Base-by-base conservation (phyloP, 1,139 yeast genomes). In the Torulaspora pretoriensis region DNA sequence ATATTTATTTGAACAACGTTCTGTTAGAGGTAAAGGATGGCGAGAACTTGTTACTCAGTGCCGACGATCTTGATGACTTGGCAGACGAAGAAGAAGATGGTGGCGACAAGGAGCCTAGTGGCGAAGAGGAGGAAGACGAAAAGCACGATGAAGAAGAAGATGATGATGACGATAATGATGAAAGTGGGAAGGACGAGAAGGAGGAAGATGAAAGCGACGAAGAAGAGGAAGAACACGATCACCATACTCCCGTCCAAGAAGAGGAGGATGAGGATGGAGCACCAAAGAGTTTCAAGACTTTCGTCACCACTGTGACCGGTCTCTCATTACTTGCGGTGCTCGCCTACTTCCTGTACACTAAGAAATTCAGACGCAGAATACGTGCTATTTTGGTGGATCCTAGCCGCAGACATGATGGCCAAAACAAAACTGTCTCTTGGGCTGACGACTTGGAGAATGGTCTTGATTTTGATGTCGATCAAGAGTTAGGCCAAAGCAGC, bases 381-480 rank as follows among this genome's bases (percentile, higher is more conserved):
- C 57, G 52, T 32, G 62, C 68, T 1, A 64, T 63, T 7, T 43
- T 65, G 27, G 58, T 58, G 33, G 56, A 53, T 23, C 56, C 52
- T 35, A 54, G 50, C 10, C 46, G 41, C 28, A 51, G 51, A 24
- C 51, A 48, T 35, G 52, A 48, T 12, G 30, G 50, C 33, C 42
- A 48, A 2, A 60, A 59, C 43, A 65, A 65, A 46, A 54, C 61
- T 8, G 69, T 63, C 2, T 59, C 68, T 2, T 63, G 69, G 68
- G 67, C 67, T 2, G 67, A 64, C 44, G 64, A 61, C 42, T 30
- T 56, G 19, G 62, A 55, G 39, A 48, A 45, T 17, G 52, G 52
- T 27, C 54, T 51, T 16, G 63, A 74, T 62, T 53, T 71, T 63
- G 59, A 68, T 67, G 52, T 60, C 60, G 57, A 74, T 64, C 71